Conservation (phyloP, 2,329 filamentous ascomycete genomes). For the Alternaria alternata region DNA sequence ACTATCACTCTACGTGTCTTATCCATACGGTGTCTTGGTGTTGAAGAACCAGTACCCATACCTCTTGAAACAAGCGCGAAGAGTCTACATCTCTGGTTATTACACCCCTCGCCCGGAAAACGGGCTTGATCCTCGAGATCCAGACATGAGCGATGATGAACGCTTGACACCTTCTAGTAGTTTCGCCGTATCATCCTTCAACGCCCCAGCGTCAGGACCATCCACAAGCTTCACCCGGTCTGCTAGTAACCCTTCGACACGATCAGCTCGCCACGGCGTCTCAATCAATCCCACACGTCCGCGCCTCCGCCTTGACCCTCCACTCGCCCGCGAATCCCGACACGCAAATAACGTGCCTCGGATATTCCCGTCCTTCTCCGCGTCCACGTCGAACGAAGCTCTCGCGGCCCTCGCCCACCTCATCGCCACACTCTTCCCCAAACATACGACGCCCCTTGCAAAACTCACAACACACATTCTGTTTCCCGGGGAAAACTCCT, state of each 20-base stretch:
- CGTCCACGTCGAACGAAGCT: constrained; percentile 25
- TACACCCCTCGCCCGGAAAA: constrained; percentile 31
- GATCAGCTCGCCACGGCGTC: constrained; percentile 4
- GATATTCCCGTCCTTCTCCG: constrained; percentile 24
- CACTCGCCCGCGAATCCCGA: neutral
- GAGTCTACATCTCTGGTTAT: constrained; percentile 52
- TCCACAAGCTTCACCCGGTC: constrained; percentile 9
- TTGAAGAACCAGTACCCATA: constrained; percentile 50
- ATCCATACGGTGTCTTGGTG: constrained; percentile 53
- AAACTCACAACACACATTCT: constrained; percentile 52
- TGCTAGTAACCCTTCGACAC: neutral
- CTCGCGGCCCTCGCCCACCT: constrained; percentile 44
- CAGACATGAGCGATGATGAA: constrained; percentile 20
- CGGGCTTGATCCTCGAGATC: neutral
- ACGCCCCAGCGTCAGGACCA: constrained; percentile 2
- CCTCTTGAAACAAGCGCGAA: constrained; percentile 51
- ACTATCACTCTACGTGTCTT: constrained; percentile 53
- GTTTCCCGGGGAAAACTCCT: constrained; percentile 50
- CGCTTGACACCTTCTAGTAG: constrained; percentile 26
- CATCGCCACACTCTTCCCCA: constrained; percentile 44
- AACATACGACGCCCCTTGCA: constrained; percentile 25
- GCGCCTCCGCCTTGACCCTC: constrained; percentile 28
- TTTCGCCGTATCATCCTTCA: constrained; percentile 21
- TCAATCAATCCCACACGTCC: constrained; percentile 19
- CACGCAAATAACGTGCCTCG: neutral